These are phyloP conservation scores for Marasmius oreades DNA, from an alignment of 1,284 basidiomycete species.

Conservation along the genomic window DNA sequence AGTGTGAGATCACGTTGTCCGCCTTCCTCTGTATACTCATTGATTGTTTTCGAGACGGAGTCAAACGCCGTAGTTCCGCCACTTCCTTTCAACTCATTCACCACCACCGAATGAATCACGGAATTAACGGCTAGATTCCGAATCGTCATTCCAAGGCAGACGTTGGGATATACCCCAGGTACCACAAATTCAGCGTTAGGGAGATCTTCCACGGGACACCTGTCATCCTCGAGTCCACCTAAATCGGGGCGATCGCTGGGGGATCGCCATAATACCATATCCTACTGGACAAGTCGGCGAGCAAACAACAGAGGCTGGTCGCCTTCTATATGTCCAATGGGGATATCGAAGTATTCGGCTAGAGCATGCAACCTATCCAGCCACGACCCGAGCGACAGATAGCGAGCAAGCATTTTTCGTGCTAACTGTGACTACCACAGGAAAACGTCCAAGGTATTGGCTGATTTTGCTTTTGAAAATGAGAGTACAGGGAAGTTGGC, in stretches of 20 bases:
- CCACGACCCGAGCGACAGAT: no score
- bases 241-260: conserved; percentile 87
- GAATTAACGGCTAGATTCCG: conserved; percentile 94
- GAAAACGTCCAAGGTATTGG: conserved; percentile 74
- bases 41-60: conserved; percentile 84
- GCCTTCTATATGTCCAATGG: no score
- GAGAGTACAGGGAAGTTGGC: conserved; percentile 86
- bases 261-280: conserved; percentile 98
- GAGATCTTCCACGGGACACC: conserved; percentile 75
- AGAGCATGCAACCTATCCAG: no score
- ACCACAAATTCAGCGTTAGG: conserved; percentile 83
- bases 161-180: conserved; percentile 89
- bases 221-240: conserved; percentile 90
- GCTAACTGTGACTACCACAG: conserved; percentile 75
- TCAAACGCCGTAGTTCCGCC: conserved; percentile 93
- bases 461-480: conserved; percentile 73
- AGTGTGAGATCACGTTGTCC: no score
- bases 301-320: conserved; percentile 93
- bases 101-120: conserved; percentile 89
- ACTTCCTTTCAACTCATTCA: conserved; percentile 96
- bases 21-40: no score
- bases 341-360: no score
- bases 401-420: no score
- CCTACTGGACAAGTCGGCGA: conserved; percentile 80
- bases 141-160: conserved; percentile 88